Evolutionary conservation across 2,329 filamentous ascomycete genomes (phyloP).

Genomic region (Nannizzia gypsea): DNA sequence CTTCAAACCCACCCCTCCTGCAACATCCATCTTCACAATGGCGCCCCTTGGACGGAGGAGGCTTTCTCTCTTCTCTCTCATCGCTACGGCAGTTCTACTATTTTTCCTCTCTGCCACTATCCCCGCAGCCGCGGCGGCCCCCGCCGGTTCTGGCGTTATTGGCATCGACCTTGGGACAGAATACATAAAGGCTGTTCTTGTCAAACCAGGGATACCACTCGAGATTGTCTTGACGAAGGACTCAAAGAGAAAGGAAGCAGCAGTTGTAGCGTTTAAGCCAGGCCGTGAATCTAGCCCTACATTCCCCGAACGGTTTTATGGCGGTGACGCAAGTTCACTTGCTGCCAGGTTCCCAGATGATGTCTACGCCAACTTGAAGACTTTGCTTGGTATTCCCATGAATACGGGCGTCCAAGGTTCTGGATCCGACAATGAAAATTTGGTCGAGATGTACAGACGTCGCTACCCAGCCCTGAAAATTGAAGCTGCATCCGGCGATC

Average conservation of each 20-base stretch:
- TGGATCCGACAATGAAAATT: constrained; percentile 29
- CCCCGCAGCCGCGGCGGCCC: constrained; percentile 42
- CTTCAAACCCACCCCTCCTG: background rate
- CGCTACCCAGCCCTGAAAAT: constrained; percentile 70
- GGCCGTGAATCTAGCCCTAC: constrained; percentile 51
- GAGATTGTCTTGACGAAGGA: constrained; percentile 98
- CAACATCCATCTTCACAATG: constrained; percentile 24
- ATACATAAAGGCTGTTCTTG: constrained; percentile 89
- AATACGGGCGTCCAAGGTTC: constrained; percentile 36
- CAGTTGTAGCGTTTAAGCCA: constrained; percentile 88
- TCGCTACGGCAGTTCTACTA: constrained; percentile 36
- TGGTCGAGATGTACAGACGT: constrained; percentile 57
- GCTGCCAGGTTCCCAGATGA: constrained; percentile 80
- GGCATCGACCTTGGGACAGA: constrained; percentile 92
- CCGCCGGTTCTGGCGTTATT: constrained; percentile 63
- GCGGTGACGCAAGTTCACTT: constrained; percentile 79
- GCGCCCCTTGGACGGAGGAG: constrained; percentile 31
- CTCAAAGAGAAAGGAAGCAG: constrained; percentile 87
- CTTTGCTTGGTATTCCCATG: constrained; percentile 62
- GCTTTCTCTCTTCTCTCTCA: constrained; percentile 14
- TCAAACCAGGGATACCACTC: constrained; percentile 92
- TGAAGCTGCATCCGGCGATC: constrained; percentile 39
- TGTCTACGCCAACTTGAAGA: constrained; percentile 89
- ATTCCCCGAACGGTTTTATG: constrained; percentile 84
- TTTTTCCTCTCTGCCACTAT: constrained; percentile 43